Evolutionary conservation across 2,329 filamentous ascomycete species (phyloP).

Genomic region (Botrytis fragariae): DNA sequence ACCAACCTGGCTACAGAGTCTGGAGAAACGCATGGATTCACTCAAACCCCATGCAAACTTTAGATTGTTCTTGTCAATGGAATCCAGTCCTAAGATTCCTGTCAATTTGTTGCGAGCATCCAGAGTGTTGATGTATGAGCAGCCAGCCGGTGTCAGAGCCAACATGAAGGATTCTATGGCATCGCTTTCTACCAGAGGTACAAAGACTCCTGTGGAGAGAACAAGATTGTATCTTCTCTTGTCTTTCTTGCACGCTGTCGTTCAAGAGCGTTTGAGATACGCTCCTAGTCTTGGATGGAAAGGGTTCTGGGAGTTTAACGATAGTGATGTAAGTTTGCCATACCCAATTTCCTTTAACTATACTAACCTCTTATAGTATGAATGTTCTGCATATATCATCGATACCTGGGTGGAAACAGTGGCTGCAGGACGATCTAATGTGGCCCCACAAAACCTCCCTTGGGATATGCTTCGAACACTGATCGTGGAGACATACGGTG

Average conservation of each 20-base stretch:
- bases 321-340: constrained; percentile 81
- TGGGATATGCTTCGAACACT: constrained; percentile 95
- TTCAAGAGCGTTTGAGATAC: constrained; percentile 92
- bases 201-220: constrained; percentile 85
- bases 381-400: constrained; percentile 94
- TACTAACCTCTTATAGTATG: constrained; percentile 63
- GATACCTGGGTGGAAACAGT: constrained; percentile 89
- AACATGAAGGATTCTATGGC: constrained; percentile 99
- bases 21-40: constrained; percentile 94
- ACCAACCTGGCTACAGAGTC: constrained; percentile 91
- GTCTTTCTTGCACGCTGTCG: constrained; percentile 91
- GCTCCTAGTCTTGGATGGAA: constrained; percentile 95
- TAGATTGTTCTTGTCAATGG: constrained; percentile 96
- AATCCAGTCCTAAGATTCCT: constrained; percentile 92
- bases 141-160: constrained; percentile 90
- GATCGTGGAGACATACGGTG: constrained; percentile 91
- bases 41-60: constrained; percentile 93
- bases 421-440: constrained; percentile 82
- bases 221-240: constrained; percentile 85
- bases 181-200: constrained; percentile 71
- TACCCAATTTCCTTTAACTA: constrained; percentile 57
- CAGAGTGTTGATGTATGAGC: constrained; percentile 94
- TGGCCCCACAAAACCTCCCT: constrained; percentile 88
- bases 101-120: constrained; percentile 93
- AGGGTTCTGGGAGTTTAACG: constrained; percentile 99